phyloP scores from a whole-genome alignment of 116 monocot genomes.

The Zostera marina region DNA sequence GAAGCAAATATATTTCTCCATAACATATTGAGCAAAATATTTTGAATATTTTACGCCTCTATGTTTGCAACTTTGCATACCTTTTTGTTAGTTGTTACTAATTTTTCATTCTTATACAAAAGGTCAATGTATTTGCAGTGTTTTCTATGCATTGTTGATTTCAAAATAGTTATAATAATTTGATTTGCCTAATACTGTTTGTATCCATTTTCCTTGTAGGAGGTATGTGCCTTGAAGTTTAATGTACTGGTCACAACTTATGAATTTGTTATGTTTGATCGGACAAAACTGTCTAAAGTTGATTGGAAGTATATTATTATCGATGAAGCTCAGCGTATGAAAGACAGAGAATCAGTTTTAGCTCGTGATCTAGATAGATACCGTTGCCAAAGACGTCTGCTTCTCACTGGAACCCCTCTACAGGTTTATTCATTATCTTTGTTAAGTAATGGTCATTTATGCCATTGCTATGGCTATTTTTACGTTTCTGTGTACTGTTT shows the following conservation, averaged over 20 bases:
- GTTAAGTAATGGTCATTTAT: background rate
- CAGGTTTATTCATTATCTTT: constrained; percentile 19
- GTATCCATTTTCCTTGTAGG: constrained; percentile 19
- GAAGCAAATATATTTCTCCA: too few species aligned
- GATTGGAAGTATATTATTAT: constrained; percentile 98
- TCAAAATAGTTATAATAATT: background rate
- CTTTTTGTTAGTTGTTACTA: too few species aligned
- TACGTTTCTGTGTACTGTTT: too few species aligned
- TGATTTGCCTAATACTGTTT: too few species aligned
- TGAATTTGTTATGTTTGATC: constrained; percentile 96
- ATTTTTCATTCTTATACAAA: too few species aligned
- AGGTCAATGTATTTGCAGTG: too few species aligned
- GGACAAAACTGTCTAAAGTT: constrained; percentile 82
- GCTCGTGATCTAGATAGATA: constrained; percentile 94
- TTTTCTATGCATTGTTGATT: background rate
- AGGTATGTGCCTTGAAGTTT: constrained; percentile 82
- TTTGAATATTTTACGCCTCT: too few species aligned
- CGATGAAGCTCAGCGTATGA: constrained; percentile 99
- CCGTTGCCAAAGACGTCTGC: constrained; percentile 83
- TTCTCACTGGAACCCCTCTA: constrained; percentile 96
- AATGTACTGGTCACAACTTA: constrained; percentile 96
- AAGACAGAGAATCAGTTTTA: constrained; percentile 92
- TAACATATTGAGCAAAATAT: too few species aligned
- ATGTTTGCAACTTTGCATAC: too few species aligned
- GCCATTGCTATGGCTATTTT: too few species aligned